phyloP scores from a whole-genome alignment of 805 yeast genomes.

The Candida loeiensis region DNA sequence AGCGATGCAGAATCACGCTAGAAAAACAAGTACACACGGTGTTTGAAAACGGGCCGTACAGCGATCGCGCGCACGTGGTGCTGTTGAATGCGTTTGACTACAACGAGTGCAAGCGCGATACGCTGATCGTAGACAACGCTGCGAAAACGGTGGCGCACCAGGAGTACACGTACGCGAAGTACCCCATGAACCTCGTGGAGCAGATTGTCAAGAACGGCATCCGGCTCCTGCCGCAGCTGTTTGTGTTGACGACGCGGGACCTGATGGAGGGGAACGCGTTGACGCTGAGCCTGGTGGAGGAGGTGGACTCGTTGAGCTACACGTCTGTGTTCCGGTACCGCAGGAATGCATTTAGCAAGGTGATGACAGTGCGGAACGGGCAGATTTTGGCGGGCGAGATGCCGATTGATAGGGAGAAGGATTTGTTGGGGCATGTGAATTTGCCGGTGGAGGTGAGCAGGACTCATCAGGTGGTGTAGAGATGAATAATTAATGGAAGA shows the following conservation, averaged over 20 bases:
- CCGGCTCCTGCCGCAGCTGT: slow-evolving; percentile 2
- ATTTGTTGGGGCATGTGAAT: not conserved
- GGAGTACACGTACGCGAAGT: slow-evolving; percentile 3
- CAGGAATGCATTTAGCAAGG: slow-evolving; percentile 1
- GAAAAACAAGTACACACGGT: slow-evolving; percentile 3
- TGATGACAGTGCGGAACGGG: not conserved
- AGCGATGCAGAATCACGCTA: slow-evolving; percentile 3
- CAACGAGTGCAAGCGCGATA: slow-evolving; percentile 3
- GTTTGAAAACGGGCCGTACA: slow-evolving; percentile 4
- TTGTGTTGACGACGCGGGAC: not conserved
- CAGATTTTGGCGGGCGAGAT: not conserved
- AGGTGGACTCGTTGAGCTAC: not conserved
- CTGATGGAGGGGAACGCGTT: not conserved
- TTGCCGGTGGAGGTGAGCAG: not conserved
- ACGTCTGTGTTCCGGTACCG: slow-evolving; percentile 1
- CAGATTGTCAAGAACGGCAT: slow-evolving; percentile 1
- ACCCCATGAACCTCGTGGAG: slow-evolving; percentile 6
- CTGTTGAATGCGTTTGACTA: not conserved
- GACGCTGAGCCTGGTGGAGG: not conserved
- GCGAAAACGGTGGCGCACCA: slow-evolving; percentile 6
- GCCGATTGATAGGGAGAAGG: not conserved
- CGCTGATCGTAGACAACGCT: slow-evolving; percentile 4
- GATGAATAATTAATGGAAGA: no score
- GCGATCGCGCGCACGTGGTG: not conserved
- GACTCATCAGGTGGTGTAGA: not conserved